Percentiles rank a stretch among this genome's conserved stretches.
Evolutionary conservation across 2,329 filamentous ascomycete genomes (phyloP).

Genomic region (Simplicillium aogashimaense): DNA sequence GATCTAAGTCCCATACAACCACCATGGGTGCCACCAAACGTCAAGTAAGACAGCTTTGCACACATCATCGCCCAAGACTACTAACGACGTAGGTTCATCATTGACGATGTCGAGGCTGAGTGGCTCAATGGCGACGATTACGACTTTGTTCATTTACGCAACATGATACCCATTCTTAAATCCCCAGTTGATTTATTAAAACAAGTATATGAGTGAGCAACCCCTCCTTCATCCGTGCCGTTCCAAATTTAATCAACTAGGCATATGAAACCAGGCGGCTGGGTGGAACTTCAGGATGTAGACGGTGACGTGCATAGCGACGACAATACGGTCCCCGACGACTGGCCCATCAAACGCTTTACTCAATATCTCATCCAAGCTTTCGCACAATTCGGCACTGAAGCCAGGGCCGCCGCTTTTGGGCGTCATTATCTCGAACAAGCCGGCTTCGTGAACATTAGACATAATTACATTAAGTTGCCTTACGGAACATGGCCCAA

Average conservation of each 20-base stretch:
- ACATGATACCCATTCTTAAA: slow-evolving; percentile 24
- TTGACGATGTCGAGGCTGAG: slow-evolving; percentile 22
- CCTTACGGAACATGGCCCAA: slow-evolving; percentile 37
- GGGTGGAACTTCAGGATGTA: slow-evolving; percentile 31
- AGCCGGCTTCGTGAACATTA: slow-evolving; percentile 28
- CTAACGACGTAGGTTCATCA: slow-evolving; percentile 16
- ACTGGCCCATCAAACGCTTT: slow-evolving; percentile 18
- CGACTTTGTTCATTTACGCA: slow-evolving; percentile 21
- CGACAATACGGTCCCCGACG: slow-evolving; percentile 15
- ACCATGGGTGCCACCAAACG: slow-evolving; percentile 27
- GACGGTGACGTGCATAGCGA: slow-evolving; percentile 16
- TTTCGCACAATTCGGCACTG: slow-evolving; percentile 22
- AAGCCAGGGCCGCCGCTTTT: slow-evolving; percentile 25
- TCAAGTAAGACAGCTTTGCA: slow-evolving; percentile 13
- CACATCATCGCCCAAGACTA: too few species aligned
- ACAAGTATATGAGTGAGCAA: slow-evolving; percentile 11
- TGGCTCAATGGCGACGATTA: slow-evolving; percentile 16
- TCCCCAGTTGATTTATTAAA: slow-evolving; percentile 11
- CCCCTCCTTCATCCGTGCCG: background rate
- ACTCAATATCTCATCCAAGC: slow-evolving; percentile 18
- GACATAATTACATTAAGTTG: slow-evolving; percentile 27
- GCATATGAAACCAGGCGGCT: slow-evolving; percentile 30
- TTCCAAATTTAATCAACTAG: background rate
- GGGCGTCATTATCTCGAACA: slow-evolving; percentile 23
- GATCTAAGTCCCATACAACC: slow-evolving; percentile 30